Base-by-base conservation (phyloP, 2,329 filamentous ascomycete genomes). In the Ascochyta koolunga region DNA sequence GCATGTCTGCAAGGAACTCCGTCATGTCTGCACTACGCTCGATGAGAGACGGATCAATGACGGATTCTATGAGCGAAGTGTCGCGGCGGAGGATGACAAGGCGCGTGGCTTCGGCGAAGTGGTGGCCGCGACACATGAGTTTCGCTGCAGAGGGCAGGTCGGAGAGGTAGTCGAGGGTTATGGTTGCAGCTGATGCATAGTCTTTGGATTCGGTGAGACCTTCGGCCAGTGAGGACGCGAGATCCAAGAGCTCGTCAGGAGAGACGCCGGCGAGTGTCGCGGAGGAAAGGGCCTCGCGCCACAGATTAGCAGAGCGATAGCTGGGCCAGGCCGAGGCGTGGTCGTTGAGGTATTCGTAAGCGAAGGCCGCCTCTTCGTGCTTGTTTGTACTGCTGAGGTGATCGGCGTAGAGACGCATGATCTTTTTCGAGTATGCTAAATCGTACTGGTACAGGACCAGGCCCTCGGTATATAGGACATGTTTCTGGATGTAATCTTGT, bases 1-100 rank as follows among this genome's bases (percentile, higher is more conserved):
- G 91, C 83, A 93, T 98, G 73, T 99, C 95, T 1, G 95, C 91
- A 10, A 99, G 85, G 55, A 98, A 87, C 71, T 98, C 95, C 0
- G 92, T 96, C 66, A 89, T 93, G 47, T 85, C 86, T 19, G 89
- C 88, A 51, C 95, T 87, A 1, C 90, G 87, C 53, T 98, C 93
- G 4, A 87, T 84, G 5, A 99, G 85, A 1, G 89, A 90, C 0
- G 83, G 76, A 70, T 99, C 93, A 13, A 99, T 82, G 48, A 90
- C 83, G 0, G 82, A 77, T 24, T 78, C 76, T 29, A 98, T 82
- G 5, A 96, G 82, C 1, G 86, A 79, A 0, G 84, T 76, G 15
- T 85, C 82, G 2, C 78, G 76, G 57, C 85, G 83, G 3, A 88
- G 81, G 4, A 84, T 83, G 31, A 89, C 82, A 21, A 96, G 79